Evolutionary conservation across 345 rosid species (phyloP).

Genomic region (Sonneratia alba): DNA sequence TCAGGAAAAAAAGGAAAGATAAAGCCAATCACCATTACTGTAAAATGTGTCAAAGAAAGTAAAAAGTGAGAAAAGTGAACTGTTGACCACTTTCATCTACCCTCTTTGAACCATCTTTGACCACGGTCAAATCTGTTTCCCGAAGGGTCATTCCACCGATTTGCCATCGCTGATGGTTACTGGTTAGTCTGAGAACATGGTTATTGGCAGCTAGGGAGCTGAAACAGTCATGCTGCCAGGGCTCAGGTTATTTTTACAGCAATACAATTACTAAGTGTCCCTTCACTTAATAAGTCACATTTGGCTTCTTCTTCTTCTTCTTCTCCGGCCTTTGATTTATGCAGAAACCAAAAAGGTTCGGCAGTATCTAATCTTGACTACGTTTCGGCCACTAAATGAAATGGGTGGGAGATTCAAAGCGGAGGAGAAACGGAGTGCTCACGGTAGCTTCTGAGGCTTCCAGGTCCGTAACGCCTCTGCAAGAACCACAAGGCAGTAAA

Average conservation of each 20-base stretch:
- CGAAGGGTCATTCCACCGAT: too few species aligned
- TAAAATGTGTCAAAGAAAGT: not conserved
- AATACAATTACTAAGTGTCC: too few species aligned
- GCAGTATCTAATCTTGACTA: not conserved
- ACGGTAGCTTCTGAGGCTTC: slow-evolving; percentile 44
- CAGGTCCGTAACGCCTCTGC: slow-evolving; percentile 24
- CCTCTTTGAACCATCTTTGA: not conserved
- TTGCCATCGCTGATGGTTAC: too few species aligned
- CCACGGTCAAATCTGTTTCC: not conserved
- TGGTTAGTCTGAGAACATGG: too few species aligned
- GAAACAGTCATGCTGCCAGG: not conserved
- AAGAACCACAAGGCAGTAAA: not conserved
- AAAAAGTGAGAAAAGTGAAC: not conserved
- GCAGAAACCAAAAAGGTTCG: not conserved
- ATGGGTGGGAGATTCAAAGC: not conserved
- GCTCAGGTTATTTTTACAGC: not conserved
- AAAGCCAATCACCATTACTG: not conserved
- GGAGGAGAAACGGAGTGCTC: slow-evolving; percentile 12
- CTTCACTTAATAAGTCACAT: not conserved
- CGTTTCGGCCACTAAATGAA: not conserved
- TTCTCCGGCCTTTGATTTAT: not conserved
- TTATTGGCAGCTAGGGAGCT: too few species aligned
- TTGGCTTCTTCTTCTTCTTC: not conserved
- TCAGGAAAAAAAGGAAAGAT: too few species aligned
- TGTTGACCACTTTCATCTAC: not conserved